Evolutionary conservation across 768 basidiomycete species (phyloP).

Genomic region (Gyrodon lividus): DNA sequence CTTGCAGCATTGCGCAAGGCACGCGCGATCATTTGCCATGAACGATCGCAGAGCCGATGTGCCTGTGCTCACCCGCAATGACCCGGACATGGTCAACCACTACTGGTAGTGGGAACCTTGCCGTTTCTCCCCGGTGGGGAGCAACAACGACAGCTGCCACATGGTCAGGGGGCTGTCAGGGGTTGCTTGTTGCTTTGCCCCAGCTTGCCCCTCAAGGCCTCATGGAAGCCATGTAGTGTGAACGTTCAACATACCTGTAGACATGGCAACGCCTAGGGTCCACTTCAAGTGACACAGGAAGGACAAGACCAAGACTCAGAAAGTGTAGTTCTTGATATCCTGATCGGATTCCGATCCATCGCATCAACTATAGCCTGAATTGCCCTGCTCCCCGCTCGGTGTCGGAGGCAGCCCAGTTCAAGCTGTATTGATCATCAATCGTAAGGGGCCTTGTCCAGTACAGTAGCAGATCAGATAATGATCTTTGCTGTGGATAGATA

Average conservation of each 20-base stretch:
- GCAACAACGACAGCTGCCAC: not conserved
- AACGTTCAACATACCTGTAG: not conserved
- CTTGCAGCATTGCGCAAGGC: not conserved
- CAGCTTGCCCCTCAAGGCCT: not conserved
- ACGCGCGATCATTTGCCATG: no score
- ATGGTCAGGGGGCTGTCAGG: not conserved
- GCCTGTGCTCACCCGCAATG: not conserved
- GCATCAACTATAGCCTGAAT: no score
- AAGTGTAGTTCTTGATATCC: no score
- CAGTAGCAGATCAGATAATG: conserved; percentile 6
- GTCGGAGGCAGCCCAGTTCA: no score
- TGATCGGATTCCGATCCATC: no score
- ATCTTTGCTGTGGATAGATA: conserved; percentile 11
- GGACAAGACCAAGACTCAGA: no score
- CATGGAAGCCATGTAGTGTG: no score
- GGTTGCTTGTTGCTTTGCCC: not conserved
- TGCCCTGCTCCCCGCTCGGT: no score
- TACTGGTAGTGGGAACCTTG: not conserved
- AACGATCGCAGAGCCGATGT: no score
- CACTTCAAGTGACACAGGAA: no score
- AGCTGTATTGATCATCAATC: no score
- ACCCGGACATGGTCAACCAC: not conserved
- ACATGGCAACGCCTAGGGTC: no score
- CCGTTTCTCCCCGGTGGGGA: not conserved
- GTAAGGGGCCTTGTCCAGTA: not conserved